These are phyloP conservation scores for Neofusicoccum umdonicola DNA, from an alignment of 2,329 filamentous ascomycete genomes.

Conservation along the genomic window DNA sequence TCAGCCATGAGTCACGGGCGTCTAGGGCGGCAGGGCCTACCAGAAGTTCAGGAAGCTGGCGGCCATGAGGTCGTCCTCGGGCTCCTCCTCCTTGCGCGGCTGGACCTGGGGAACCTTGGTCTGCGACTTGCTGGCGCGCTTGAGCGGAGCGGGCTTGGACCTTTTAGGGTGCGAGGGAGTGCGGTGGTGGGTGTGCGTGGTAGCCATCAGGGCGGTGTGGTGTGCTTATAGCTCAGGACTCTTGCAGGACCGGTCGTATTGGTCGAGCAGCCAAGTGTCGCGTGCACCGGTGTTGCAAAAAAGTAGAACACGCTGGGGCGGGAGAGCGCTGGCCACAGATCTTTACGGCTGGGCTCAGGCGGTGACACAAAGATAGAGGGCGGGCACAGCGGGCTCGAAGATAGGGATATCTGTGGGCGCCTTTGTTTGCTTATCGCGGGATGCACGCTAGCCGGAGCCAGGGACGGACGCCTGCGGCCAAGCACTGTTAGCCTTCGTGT, in stretches of 20 bases:
- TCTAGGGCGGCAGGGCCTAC: conserved; percentile 29
- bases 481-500: background rate
- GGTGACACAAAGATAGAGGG: conserved; percentile 9
- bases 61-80: conserved; percentile 51
- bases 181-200: conserved; percentile 24
- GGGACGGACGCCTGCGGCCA: conserved; percentile 8
- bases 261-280: conserved; percentile 11
- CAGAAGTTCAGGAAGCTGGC: conserved; percentile 54
- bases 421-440: conserved; percentile 18
- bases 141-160: conserved; percentile 33
- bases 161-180: conserved; percentile 29
- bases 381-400: background rate
- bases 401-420: conserved; percentile 13
- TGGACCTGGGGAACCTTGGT: conserved; percentile 21
- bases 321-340: background rate
- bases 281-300: conserved; percentile 5
- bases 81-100: conserved; percentile 31
- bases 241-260: conserved; percentile 11
- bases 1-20: background rate
- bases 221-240: conserved; percentile 18
- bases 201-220: conserved; percentile 28
- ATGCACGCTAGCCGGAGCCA: conserved; percentile 10
- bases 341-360: background rate
- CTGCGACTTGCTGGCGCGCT: conserved; percentile 26
- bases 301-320: background rate